These are phyloP conservation scores for Starmerella cellae DNA, from an alignment of 805 yeast species.

Conservation along the genomic window DNA sequence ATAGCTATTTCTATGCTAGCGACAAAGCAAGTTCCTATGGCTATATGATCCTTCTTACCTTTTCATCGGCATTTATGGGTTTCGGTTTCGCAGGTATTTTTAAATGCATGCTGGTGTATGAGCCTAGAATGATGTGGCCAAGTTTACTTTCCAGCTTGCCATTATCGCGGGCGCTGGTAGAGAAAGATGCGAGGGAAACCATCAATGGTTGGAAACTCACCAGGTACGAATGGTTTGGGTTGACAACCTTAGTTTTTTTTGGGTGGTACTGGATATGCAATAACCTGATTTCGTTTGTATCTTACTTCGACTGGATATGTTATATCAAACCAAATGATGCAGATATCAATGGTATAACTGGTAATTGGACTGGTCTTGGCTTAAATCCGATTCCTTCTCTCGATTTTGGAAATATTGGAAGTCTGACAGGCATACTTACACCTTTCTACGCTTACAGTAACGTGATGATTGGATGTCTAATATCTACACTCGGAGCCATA, in stretches of 20 bases:
- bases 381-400: constrained; percentile 41
- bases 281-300: constrained; percentile 45
- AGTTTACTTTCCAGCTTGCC: constrained; percentile 36
- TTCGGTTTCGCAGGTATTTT: constrained; percentile 54
- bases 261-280: constrained; percentile 58
- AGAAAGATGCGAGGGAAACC: constrained; percentile 30
- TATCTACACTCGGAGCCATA: constrained; percentile 25
- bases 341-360: constrained; percentile 47
- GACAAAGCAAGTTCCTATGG: constrained; percentile 29
- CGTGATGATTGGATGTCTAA: constrained; percentile 29
- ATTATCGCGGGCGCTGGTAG: constrained; percentile 36
- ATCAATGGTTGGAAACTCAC: constrained; percentile 50
- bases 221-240: constrained; percentile 37
- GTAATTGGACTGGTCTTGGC: constrained; percentile 35
- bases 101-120: constrained; percentile 45
- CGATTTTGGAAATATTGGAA: constrained; percentile 27
- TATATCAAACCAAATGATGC: constrained; percentile 38
- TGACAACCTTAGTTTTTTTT: constrained; percentile 34
- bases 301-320: constrained; percentile 49
- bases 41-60: constrained; percentile 39
- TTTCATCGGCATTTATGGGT: constrained; percentile 51
- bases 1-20: constrained; percentile 26
- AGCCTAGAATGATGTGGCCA: constrained; percentile 43
- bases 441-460: neutral
- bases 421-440: neutral